A percentile compares a stretch with the other conserved stretches of the same genome.
Evolutionary conservation across 2,329 filamentous ascomycete species (phyloP).

Genomic region (Thermothelomyces thermophilus): DNA sequence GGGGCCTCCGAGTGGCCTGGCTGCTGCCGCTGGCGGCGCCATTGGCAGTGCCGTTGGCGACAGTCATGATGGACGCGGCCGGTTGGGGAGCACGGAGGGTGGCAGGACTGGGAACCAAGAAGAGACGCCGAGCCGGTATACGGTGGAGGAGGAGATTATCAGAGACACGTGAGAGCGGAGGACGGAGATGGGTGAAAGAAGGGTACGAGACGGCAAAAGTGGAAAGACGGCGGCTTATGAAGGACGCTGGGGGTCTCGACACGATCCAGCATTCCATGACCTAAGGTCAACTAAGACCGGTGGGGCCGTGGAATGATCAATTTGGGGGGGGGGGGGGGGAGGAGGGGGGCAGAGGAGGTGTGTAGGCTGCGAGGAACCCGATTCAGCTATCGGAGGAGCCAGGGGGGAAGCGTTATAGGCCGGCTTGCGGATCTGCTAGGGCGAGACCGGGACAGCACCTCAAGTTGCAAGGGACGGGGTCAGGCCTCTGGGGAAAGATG

Average conservation of each 20-base stretch:
- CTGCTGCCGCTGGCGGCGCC: constrained; percentile 32
- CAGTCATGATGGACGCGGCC: constrained; percentile 30
- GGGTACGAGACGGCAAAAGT: constrained; percentile 1
- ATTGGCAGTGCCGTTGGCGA: constrained; percentile 30
- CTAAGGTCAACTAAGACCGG: constrained; percentile 29
- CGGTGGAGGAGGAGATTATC: not conserved
- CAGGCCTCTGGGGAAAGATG: constrained; percentile 4
- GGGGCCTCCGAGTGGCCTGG: constrained; percentile 42
- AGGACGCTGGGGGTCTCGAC: constrained; percentile 18
- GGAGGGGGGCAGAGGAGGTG: not conserved
- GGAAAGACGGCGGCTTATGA: constrained; percentile 29
- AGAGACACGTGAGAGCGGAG: constrained; percentile 6
- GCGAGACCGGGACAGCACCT: not conserved
- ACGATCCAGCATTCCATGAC: constrained; percentile 29
- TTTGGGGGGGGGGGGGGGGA: too few species aligned
- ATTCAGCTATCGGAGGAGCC: constrained; percentile 8
- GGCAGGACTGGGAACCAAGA: constrained; percentile 6
- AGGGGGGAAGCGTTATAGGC: not conserved
- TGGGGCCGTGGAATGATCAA: constrained; percentile 28
- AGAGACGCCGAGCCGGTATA: constrained; percentile 8
- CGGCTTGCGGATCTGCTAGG: constrained; percentile 1
- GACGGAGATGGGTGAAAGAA: constrained; percentile 4
- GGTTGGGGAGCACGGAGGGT: constrained; percentile 1
- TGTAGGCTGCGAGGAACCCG: constrained; percentile 23
- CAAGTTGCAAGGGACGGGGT: not conserved